Evolutionary conservation across 495 filamentous ascomycete genomes (phyloP).

Genomic region (Daldinia vernicosa): DNA sequence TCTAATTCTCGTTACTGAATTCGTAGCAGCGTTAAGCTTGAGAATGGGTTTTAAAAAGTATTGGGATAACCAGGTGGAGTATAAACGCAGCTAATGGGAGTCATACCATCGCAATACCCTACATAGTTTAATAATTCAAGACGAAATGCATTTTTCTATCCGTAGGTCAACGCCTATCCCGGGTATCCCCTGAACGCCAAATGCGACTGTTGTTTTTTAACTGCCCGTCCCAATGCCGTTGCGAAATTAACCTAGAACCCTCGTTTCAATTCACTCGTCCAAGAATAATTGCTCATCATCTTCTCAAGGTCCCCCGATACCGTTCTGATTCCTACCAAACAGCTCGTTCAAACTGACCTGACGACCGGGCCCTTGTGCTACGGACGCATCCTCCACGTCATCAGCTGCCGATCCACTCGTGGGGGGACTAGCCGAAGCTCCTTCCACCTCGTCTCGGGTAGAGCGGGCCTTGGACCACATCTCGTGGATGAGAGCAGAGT

Average conservation of each 20-base stretch:
- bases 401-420: constrained; percentile 3
- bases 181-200: constrained; percentile 17
- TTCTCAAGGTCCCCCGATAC: constrained; percentile 2
- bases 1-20: too few species aligned
- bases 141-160: constrained; percentile 6
- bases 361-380: constrained; percentile 27
- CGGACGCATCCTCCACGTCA: constrained; percentile 2
- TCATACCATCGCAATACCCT: not conserved
- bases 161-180: constrained; percentile 1
- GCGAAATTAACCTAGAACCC: not conserved
- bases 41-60: too few species aligned
- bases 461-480: constrained; percentile 52
- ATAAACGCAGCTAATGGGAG: too few species aligned
- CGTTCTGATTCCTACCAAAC: constrained; percentile 31
- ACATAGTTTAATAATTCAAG: not conserved
- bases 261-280: not conserved
- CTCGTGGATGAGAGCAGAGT: constrained; percentile 49
- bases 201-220: not conserved
- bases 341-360: constrained; percentile 43
- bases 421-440: not conserved
- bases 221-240: not conserved
- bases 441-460: constrained; percentile 11
- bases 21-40: too few species aligned
- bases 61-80: too few species aligned
- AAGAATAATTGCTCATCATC: not conserved